A percentile compares a stretch with the other conserved stretches of the same genome.
Conservation (phyloP, 805 yeast genomes). For the Candida insectalens region DNA sequence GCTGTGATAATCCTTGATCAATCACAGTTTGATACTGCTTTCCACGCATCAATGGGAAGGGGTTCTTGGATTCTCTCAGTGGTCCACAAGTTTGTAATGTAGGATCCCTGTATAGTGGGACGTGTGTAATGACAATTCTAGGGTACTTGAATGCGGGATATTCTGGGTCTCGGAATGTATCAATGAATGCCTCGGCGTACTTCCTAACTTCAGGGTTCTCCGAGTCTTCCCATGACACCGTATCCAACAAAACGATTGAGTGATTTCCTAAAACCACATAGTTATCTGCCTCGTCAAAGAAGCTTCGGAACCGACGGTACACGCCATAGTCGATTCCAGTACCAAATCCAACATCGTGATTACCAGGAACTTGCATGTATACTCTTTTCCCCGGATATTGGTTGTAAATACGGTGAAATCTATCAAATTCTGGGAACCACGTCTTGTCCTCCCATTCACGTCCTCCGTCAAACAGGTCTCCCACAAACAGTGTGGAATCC, state of each 20-base stretch:
- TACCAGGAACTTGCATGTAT: constrained; percentile 69
- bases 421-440: constrained; percentile 49
- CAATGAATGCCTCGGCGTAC: constrained; percentile 44
- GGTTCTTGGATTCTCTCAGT: constrained; percentile 53
- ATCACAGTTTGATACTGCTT: constrained; percentile 87
- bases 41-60: constrained; percentile 67
- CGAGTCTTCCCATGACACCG: constrained; percentile 69
- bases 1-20: constrained; percentile 46
- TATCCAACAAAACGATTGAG: constrained; percentile 67
- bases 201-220: constrained; percentile 32
- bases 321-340: constrained; percentile 50
- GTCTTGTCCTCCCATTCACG: constrained; percentile 69
- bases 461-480: constrained; percentile 94
- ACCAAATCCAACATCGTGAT: constrained; percentile 95
- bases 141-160: constrained; percentile 31
- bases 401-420: constrained; percentile 58
- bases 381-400: constrained; percentile 16
- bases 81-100: constrained; percentile 63
- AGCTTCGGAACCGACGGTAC: constrained; percentile 51
- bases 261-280: constrained; percentile 54
- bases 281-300: constrained; percentile 66
- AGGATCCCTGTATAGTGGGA: constrained; percentile 73
- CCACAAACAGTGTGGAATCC: constrained; percentile 68
- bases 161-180: constrained; percentile 19
- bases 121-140: constrained; percentile 70